Evolutionary conservation across 108 stramenopile genomes (phyloP).

Genomic region (Cyclotella atomus): DNA sequence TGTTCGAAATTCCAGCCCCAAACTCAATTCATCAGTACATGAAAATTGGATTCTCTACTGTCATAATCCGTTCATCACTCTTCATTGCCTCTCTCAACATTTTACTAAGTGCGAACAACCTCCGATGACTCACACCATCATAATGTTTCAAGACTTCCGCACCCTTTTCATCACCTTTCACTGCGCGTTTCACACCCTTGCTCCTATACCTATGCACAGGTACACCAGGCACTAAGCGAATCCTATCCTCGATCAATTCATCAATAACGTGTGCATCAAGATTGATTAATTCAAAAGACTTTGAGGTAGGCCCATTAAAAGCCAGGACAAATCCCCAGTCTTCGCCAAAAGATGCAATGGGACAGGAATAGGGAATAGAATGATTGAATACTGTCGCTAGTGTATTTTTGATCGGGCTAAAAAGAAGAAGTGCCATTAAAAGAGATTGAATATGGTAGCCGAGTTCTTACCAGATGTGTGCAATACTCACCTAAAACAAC

Average conservation of each 20-base stretch:
- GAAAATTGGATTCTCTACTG: constrained; percentile 86
- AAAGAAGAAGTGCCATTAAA: too few species aligned
- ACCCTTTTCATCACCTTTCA: constrained; percentile 35
- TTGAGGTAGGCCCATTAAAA: constrained; percentile 43
- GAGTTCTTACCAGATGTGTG: neutral
- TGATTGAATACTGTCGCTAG: constrained; percentile 71
- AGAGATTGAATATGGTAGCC: too few species aligned
- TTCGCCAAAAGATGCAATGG: constrained; percentile 86
- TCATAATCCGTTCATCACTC: constrained; percentile 86
- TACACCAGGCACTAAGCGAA: constrained; percentile 40
- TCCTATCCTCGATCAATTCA: constrained; percentile 51
- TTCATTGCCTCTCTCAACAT: constrained; percentile 71
- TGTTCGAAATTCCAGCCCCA: too few species aligned
- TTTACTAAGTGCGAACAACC: constrained; percentile 86
- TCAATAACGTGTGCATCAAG: constrained; percentile 40
- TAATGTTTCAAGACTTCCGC: constrained; percentile 70
- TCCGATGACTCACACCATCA: constrained; percentile 76
- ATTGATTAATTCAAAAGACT: constrained; percentile 9
- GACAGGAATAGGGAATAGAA: constrained; percentile 78
- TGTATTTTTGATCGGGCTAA: constrained; percentile 85
- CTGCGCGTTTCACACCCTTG: constrained; percentile 14
- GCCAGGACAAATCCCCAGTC: constrained; percentile 94
- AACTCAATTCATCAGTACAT: constrained; percentile 63
- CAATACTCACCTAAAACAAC: constrained; percentile 14
- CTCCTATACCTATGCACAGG: constrained; percentile 34